Base-by-base conservation (phyloP, 371 early-diverging fungal genomes). In the Dichotomocladium elegans region DNA sequence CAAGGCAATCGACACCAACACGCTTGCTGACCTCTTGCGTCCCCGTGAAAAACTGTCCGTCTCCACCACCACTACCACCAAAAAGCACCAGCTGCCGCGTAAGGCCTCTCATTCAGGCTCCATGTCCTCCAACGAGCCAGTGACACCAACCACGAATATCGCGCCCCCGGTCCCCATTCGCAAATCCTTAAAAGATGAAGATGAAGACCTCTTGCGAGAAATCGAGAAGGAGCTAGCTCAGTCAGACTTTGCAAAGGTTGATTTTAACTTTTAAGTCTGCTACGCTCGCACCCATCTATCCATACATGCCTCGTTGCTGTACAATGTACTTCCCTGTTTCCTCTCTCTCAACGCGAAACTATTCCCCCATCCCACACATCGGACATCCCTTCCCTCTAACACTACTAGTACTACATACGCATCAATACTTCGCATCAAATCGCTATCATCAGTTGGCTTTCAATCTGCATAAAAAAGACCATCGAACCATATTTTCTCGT, bases 211-310 rank as follows among this genome's bases (percentile, higher is more conserved):
- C 22, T 35, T 59, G 22, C 45, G 47, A 25, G 60, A 59, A 43
- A 53, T 59, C 14, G 60, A 53, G 34, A 53, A 48, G 33, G 60
- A 59, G 30, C 50, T 59, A 14, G 44, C 49, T 0, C 42, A 47
- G 37, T 48, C 56, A 29, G 56, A 55, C 40, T 55, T 55, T 48
- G 43, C 58, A 17, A 57, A 57, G 22, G 45, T 57, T 17, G 51
- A 57, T 25, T 46, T 57, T 27, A 51, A 50, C 46, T 51, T 57
- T 37, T 57, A 57, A 57, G 41, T 10, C 17, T 53, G 27, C 19
- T 53, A 2, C 21, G 15, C 33, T 42, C 27, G 26, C 26, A 17
- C 14, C 10, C 47, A 35, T 48, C 31, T 25, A 37, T 37, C 37
- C 37, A 37, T 21, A 37, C 37, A 37, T 37, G 37, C 37, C n/a